Base-by-base conservation (phyloP, 2,329 filamentous ascomycete genomes). In the Gaeumannomyces tritici region DNA sequence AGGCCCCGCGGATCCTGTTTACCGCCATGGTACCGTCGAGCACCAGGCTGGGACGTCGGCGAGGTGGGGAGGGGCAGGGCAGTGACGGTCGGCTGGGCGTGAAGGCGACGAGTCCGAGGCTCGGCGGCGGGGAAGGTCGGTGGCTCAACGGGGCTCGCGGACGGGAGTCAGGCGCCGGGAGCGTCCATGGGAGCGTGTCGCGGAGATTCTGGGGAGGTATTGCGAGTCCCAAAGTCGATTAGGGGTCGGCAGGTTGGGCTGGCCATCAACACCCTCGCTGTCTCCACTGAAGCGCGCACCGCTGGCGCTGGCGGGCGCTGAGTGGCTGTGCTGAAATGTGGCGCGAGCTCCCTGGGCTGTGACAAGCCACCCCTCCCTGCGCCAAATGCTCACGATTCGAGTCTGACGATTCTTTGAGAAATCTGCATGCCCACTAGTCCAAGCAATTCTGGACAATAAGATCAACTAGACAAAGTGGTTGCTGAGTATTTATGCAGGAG, bases 1-100 rank as follows among this genome's bases (percentile, higher is more conserved):
- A 96, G 71, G 93, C 95, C 77, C 90, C 93, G 74, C 90, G 88
- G 76, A 99, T 95, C 76, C 93, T 89, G 80, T 95, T 98, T 75
- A 98, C 93, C 73, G 95, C 93, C 70, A 70, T 71, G 26, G 63
- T 65, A 24, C 42, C 42, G 42, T 51, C 21, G 42, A 51, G 42
- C 26, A 27, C 28, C 12, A 33, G 28, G 47, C 31, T 56, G n/a
- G 28, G 61, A 57, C 26, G 35, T 47, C 26, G 26, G 31, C 24
- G 31, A 57, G 26, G 24, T 8, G 56, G 31, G 6, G 33, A 47
- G 27, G 57, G 35, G 59, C 54, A 28, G 55, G 62, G 54, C 62
- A 62, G 59, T 51, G 61, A 27, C 15, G 29, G 26, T 54, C 26
- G n/a, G 42, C 47, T 47, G 47, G 47, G 62, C 57, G 15, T 27